Conservation (phyloP, 2,329 filamentous ascomycete species). For the Verticillium longisporum region DNA sequence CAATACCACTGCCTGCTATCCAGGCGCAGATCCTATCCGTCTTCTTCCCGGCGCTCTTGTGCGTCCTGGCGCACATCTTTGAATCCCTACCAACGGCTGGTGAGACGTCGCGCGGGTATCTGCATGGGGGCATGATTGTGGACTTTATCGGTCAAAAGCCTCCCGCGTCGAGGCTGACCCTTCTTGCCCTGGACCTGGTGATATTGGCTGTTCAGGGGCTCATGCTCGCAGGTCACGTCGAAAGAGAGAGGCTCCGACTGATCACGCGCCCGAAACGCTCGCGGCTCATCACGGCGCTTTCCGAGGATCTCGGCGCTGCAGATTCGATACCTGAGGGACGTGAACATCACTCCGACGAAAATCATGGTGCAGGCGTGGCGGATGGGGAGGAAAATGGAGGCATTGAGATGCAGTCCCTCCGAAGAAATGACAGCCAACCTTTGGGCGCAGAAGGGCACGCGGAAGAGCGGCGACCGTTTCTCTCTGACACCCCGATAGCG, state of each 20-base stretch:
- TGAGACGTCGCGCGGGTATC: constrained; percentile 56
- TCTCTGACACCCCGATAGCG: constrained; percentile 1
- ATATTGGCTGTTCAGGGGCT: constrained; percentile 53
- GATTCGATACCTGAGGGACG: not conserved
- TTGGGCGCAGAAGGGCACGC: constrained; percentile 14
- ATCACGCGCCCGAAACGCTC: constrained; percentile 12
- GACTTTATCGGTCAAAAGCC: constrained; percentile 63
- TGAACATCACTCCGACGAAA: not conserved
- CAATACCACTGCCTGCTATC: constrained; percentile 48
- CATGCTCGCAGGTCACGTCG: constrained; percentile 57
- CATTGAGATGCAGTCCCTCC: constrained; percentile 37
- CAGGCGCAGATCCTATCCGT: constrained; percentile 52
- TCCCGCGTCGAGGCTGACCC: constrained; percentile 47
- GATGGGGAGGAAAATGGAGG: constrained; percentile 17
- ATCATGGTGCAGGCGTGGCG: not conserved
- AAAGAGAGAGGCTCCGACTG: constrained; percentile 50
- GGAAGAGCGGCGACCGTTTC: constrained; percentile 19
- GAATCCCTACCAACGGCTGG: constrained; percentile 47
- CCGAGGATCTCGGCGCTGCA: not conserved
- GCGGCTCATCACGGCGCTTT: not conserved
- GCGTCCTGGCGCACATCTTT: constrained; percentile 53
- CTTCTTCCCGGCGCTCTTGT: constrained; percentile 51
- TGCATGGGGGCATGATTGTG: constrained; percentile 60
- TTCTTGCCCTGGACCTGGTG: constrained; percentile 48
- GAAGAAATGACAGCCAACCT: constrained; percentile 13